Base-by-base conservation (phyloP, 2,329 filamentous ascomycete species). In the Incumbomyces lentus region DNA sequence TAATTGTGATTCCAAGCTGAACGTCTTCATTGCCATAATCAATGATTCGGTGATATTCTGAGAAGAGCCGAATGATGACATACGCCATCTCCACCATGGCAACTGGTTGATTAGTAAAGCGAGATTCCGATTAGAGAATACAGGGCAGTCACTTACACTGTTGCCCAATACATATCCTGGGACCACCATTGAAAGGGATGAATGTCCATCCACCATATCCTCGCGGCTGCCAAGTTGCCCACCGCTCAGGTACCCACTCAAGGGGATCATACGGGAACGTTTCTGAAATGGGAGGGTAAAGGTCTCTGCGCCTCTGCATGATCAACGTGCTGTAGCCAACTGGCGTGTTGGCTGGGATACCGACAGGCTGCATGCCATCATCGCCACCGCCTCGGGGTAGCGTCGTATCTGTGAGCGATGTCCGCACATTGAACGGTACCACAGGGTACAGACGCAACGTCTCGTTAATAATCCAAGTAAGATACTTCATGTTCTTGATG, bases 401-500 rank as follows among this genome's bases (percentile, higher is more conserved):
- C 0, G 79, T 84, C 2, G 86, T 89, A 66, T 89, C 82, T 49
- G 71, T 73, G 11, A 86, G 72, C 11, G 85, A 77, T 29, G 81
- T 68, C 51, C 87, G 81, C 43, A 86, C 75, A 65, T 92, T 92
- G 69, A 84, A 84, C 1, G 86, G 86, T 1, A 92, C 83, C 12
- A 78, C 73, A 0, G 86, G 86, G 63, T 90, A 87, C 10, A 90
- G 65, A 12, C 86, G 80, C 49, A 89, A 74, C 0, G 79, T 84
- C 67, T 93, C 86, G 66, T 86, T 83, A 57, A 93, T 73, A 41
- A 84, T 68, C 56, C 81, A 67, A 39, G 66, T 71, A 13, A 92
- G 76, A 62, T 90, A 95, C 58, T 84, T 82, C 87, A 95, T 94
- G 54, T 74, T 74, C 70, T 94, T 95, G 49, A 95, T 73, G 60